These are phyloP conservation scores for Dendryphion nanum DNA, from an alignment of 2,329 filamentous ascomycete genomes.

Conservation along the genomic window DNA sequence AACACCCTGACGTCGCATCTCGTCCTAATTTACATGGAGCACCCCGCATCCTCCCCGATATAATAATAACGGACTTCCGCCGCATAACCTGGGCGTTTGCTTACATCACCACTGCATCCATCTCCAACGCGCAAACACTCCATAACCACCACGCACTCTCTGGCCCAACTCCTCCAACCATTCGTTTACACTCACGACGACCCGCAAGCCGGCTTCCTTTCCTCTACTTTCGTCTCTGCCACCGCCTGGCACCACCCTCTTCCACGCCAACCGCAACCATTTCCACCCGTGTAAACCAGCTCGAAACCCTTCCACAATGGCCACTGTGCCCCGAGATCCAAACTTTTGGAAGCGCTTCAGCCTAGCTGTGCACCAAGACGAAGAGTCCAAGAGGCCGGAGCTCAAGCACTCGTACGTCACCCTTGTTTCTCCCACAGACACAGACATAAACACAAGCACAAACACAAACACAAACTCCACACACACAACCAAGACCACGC, in stretches of 20 bases:
- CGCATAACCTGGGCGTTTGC: neutral
- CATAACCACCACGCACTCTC: neutral
- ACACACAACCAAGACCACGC: too few species aligned
- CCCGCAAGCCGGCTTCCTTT: neutral
- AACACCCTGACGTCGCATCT: neutral
- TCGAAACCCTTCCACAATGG: slow-evolving; percentile 30
- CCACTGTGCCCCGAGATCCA: slow-evolving; percentile 52
- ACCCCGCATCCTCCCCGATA: slow-evolving; percentile 1
- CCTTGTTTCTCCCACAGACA: too few species aligned
- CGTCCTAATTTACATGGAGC: slow-evolving; percentile 2
- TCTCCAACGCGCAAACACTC: too few species aligned
- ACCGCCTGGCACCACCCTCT: neutral
- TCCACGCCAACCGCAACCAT: too few species aligned
- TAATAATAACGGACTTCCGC: neutral
- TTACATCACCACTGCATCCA: neutral
- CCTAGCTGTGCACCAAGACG: slow-evolving; percentile 56
- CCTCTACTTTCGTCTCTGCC: neutral
- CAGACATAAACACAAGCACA: too few species aligned
- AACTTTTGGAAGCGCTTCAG: slow-evolving; percentile 62
- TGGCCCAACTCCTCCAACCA: slow-evolving; percentile 1
- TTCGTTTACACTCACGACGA: too few species aligned
- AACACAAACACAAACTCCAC: too few species aligned
- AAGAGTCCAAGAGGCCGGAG: slow-evolving; percentile 34
- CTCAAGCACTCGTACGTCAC: slow-evolving; percentile 36
- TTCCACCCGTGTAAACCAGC: too few species aligned